Evolutionary conservation across 2,329 filamentous ascomycete genomes (phyloP).

Genomic region (Drechslerella stenobrocha): DNA sequence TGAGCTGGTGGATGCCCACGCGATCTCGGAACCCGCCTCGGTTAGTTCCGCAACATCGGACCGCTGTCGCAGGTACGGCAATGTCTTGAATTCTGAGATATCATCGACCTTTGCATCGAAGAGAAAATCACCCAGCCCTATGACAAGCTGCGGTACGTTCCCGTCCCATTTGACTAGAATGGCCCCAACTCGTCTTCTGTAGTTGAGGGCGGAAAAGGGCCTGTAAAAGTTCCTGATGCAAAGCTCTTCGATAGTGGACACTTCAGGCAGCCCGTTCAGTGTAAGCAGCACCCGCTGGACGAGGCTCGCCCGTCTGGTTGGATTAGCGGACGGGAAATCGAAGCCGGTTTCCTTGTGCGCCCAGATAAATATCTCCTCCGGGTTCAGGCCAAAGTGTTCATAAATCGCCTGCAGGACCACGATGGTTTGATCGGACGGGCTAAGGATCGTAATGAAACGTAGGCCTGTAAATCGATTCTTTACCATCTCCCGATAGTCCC

Average conservation of each 20-base stretch:
- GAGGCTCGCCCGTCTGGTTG: not conserved
- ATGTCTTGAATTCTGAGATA: not conserved
- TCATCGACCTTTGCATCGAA: not conserved
- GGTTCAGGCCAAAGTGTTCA: not conserved
- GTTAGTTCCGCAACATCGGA: slow-evolving; percentile 4
- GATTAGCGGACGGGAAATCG: not conserved
- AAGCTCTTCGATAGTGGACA: slow-evolving; percentile 21
- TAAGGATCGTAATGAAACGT: slow-evolving; percentile 16
- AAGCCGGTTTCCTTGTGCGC: not conserved
- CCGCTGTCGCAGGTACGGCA: not conserved
- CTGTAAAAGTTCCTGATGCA: slow-evolving; percentile 5
- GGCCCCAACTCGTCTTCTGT: slow-evolving; percentile 15
- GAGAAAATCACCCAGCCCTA: slow-evolving; percentile 13
- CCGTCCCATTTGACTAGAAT: slow-evolving; percentile 12
- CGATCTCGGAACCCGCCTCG: slow-evolving; percentile 9
- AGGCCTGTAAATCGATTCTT: not conserved
- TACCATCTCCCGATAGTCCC: not conserved
- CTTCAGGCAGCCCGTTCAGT: slow-evolving; percentile 11
- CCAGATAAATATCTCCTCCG: not conserved
- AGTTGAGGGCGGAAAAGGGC: slow-evolving; percentile 16
- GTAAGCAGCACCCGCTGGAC: slow-evolving; percentile 11
- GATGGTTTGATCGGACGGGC: slow-evolving; percentile 17
- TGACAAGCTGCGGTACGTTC: slow-evolving; percentile 12
- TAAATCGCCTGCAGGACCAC: not conserved
- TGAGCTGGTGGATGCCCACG: slow-evolving; percentile 19